These are phyloP conservation scores for Synchytrium microbalum DNA, from an alignment of 371 early-diverging fungal genomes.

Conservation along the genomic window DNA sequence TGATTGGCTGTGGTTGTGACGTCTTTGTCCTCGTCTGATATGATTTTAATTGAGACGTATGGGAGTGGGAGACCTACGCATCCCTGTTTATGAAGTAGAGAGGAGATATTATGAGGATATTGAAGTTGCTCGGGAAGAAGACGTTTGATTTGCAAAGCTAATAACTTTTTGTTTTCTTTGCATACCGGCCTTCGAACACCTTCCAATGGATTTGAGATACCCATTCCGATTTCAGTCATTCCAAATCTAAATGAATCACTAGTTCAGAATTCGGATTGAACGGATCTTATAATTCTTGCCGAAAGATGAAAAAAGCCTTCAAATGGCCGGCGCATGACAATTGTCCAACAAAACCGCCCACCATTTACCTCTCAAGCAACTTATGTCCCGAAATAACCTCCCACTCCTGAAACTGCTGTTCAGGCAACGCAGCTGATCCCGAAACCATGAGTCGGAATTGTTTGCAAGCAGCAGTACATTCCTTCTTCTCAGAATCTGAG, in stretches of 20 bases:
- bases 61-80: background rate
- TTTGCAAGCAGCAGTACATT: slow-evolving; percentile 40
- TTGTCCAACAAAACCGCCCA: too few relatives aligned
- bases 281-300: too few relatives aligned
- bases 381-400: slow-evolving; percentile 56
- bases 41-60: background rate
- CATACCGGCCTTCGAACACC: slow-evolving; percentile 40
- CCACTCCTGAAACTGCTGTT: slow-evolving; percentile 58
- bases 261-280: too few relatives aligned
- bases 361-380: slow-evolving; percentile 72
- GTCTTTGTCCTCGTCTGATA: background rate
- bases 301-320: too few relatives aligned
- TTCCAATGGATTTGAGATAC: slow-evolving; percentile 56
- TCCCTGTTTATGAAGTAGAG: slow-evolving; percentile 3
- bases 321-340: too few relatives aligned
- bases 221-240: slow-evolving; percentile 87
- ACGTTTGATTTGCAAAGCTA: too few relatives aligned
- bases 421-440: slow-evolving; percentile 71
- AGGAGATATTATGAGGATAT: background rate
- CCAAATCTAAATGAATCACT: too few relatives aligned
- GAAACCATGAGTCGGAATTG: slow-evolving; percentile 72
- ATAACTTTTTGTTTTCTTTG: background rate
- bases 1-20: background rate
- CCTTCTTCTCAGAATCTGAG: slow-evolving; percentile 9
- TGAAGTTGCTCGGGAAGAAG: too few relatives aligned